Evolutionary conservation across 306 rosid species (phyloP), one percentile per base, ranked within the genome.

Genomic region (Quercus robur): DNA sequence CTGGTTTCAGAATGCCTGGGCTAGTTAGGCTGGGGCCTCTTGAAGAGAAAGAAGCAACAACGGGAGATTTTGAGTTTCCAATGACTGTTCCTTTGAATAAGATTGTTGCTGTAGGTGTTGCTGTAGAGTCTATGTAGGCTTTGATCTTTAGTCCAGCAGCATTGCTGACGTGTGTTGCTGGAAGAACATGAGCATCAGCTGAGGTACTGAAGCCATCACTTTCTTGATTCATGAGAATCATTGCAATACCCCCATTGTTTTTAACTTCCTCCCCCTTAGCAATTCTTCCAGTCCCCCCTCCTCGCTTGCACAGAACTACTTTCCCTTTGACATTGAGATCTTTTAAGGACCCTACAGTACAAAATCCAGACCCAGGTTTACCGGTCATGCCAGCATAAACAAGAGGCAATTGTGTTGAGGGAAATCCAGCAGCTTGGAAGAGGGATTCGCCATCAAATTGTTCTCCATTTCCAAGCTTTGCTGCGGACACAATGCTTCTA

Each of bases 1-100:
- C 94, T 58, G 97, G 97, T 90, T 92, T 90, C 71, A 90, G 52
- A 81, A 92, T 92, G 23, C 93, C 94, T 76, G 94, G 94, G 82
- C 92, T 90, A 9, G 83, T 83, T 73, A 78, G 58, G 85, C 54
- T 86, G 31, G 97, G 97, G 75, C 94, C 97, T 85, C 97, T 90
- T 58, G 97, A 90, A 68, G 94, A 87, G 84, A 92, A 87, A 31
- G 92, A 87, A 74, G 90, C 46, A 64, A 92, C 87, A 0, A 81
- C 78, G 0, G 94, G 97, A 56, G 94, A 2, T 19, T 46, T 17
- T 19, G 90, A 59, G 81, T 89, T 76, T 57, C 93, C 90, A 0
- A 89, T 85, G 70, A 76, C 21, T 18, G 97, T 87, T 72, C 94
- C 93, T 75, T 83, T 87, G 75, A 90, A 92, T 73, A 86, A 83